Evolutionary conservation across 306 rosid genomes (phyloP).

Genomic region (peach (Prunus persica)): Prunus_persica_NCBIv2 NC_034015.1:16983001-16983500

Average conservation of each 20-base stretch:
- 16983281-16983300: slow-evolving; percentile 71
- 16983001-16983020: slow-evolving; percentile 51
- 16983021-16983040: slow-evolving; percentile 63
- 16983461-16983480: background rate
- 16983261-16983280: slow-evolving; percentile 58
- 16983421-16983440: slow-evolving; percentile 26
- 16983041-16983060: slow-evolving; percentile 53
- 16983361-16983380: slow-evolving; percentile 83
- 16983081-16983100: slow-evolving; percentile 53
- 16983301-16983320: slow-evolving; percentile 93
- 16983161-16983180: slow-evolving; percentile 64
- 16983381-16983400: slow-evolving; percentile 80
- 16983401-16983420: slow-evolving; percentile 77
- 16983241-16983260: slow-evolving; percentile 73
- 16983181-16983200: slow-evolving; percentile 68
- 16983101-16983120: slow-evolving; percentile 51
- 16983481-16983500: background rate
- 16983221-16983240: slow-evolving; percentile 67
- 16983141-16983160: slow-evolving; percentile 77
- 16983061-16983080: slow-evolving; percentile 52
- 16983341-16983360: slow-evolving; percentile 68
- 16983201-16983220: slow-evolving; percentile 77
- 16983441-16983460: background rate
- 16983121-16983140: slow-evolving; percentile 69
- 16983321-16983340: slow-evolving; percentile 75